Percentiles rank a stretch among this genome's conserved stretches.
These are phyloP conservation scores for Sporothrix globosa DNA, from an alignment of 2,329 filamentous ascomycete genomes.

Conservation along the genomic window DNA sequence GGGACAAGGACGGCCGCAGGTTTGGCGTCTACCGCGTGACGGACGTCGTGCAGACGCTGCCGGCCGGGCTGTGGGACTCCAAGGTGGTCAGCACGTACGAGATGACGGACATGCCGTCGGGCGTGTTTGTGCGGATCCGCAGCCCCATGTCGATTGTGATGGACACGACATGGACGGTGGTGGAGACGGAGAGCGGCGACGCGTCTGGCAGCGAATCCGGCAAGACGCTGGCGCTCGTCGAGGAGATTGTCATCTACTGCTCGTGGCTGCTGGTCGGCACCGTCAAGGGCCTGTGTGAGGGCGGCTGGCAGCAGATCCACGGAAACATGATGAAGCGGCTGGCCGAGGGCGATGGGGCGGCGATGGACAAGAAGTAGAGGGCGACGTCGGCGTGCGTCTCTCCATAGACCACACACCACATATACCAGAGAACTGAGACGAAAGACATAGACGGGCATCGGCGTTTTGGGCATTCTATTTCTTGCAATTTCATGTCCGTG, in stretches of 20 bases:
- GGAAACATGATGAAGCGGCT: conserved; percentile 51
- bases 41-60: conserved; percentile 56
- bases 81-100: conserved; percentile 59
- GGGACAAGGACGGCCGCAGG: conserved; percentile 36
- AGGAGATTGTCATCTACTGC: conserved; percentile 56
- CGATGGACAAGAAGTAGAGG: conserved; percentile 5
- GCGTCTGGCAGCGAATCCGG: neutral
- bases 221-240: conserved; percentile 49
- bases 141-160: conserved; percentile 57
- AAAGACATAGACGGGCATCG: conserved; percentile 4
- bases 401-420: no score
- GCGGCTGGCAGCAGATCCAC: conserved; percentile 56
- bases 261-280: conserved; percentile 54
- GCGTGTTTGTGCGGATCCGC: conserved; percentile 56
- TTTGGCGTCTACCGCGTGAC: conserved; percentile 53
- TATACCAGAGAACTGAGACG: neutral
- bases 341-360: conserved; percentile 36
- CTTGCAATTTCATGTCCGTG: conserved; percentile 8
- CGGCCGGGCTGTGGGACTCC: conserved; percentile 59
- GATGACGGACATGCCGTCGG: conserved; percentile 52
- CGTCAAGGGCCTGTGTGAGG: conserved; percentile 56
- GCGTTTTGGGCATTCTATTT: conserved; percentile 15
- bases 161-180: conserved; percentile 56
- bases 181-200: conserved; percentile 39
- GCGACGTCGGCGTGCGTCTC: no score